Percentiles rank a stretch among this genome's conserved stretches.
These are phyloP conservation scores for Colletotrichum kahawae DNA, from an alignment of 2,329 filamentous ascomycete genomes.

Conservation along the genomic window DNA sequence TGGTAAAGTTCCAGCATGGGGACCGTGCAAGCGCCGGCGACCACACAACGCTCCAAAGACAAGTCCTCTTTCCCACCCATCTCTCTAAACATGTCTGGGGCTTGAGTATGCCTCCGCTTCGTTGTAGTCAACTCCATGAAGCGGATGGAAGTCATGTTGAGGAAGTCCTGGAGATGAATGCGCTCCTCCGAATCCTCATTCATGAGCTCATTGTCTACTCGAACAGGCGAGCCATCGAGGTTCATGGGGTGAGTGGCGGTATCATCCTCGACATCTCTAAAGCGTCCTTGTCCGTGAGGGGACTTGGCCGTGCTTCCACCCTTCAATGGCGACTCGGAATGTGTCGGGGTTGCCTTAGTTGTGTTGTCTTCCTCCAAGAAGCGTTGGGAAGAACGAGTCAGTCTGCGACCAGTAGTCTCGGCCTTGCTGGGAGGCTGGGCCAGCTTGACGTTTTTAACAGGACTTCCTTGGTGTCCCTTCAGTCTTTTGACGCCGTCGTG, in stretches of 20 bases:
- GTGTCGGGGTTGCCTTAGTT: slow-evolving; percentile 44
- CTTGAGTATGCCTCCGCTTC: slow-evolving; percentile 85
- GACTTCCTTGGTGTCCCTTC: slow-evolving; percentile 74
- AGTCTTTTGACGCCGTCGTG: slow-evolving; percentile 70
- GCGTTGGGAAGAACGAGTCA: slow-evolving; percentile 54
- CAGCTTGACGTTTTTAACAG: slow-evolving; percentile 76
- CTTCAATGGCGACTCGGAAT: slow-evolving; percentile 54
- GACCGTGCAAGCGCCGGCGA: slow-evolving; percentile 88
- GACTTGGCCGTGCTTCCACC: slow-evolving; percentile 49
- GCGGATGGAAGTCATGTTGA: slow-evolving; percentile 93
- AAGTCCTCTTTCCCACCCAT: slow-evolving; percentile 54
- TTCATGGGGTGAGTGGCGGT: slow-evolving; percentile 46
- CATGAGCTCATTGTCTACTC: slow-evolving; percentile 46
- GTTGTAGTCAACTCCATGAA: slow-evolving; percentile 99
- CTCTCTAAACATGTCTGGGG: slow-evolving; percentile 54
- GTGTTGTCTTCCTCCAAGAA: slow-evolving; percentile 46
- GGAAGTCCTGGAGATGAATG: slow-evolving; percentile 88
- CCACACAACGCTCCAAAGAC: slow-evolving; percentile 78
- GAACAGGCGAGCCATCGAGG: slow-evolving; percentile 45
- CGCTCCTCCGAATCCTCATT: slow-evolving; percentile 61
- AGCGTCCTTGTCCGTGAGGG: slow-evolving; percentile 60
- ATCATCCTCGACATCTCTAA: slow-evolving; percentile 57
- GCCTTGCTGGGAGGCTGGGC: slow-evolving; percentile 72
- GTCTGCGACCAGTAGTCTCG: slow-evolving; percentile 67
- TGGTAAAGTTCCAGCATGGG: slow-evolving; percentile 95